Evolutionary conservation across 2,329 filamentous ascomycete genomes (phyloP), one percentile per base, ranked within the genome.

Genomic region (Claviceps sp.): DNA sequence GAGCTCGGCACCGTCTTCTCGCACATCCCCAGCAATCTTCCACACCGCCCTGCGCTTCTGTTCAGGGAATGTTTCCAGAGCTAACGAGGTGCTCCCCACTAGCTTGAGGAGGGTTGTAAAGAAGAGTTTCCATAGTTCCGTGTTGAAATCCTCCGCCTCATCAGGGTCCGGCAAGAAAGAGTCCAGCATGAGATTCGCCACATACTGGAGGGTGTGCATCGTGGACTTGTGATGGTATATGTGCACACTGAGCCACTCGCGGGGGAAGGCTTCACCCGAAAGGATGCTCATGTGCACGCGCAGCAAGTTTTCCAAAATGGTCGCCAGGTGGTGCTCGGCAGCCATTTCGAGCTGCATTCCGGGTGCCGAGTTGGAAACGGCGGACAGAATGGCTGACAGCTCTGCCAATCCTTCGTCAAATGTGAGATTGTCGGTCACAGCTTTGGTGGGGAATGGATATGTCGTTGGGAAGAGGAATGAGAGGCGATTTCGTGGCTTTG

Each of bases 21-120:
- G 80, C 49, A 98, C 88, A 68, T 98, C 94, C 5, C 93, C 93
- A 4, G 91, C 93, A 63, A 98, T 96, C 71, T 97, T 98, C 93
- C 94, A 98, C 1, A 97, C 91, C 1, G 93, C 91, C 51, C 93
- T 77, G 45, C 93, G 77, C 70, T 97, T 98, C 69, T 98, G 93
- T 66, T 98, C 94, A 0, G 93, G 89, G 63, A 96, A 97, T 0
- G 90, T 95, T 64, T 98, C 93, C 39, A 98, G 77, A 0, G 93
- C 90, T 20, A 98, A 76, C 0, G 85, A 87, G 38, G 90, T 83
- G 61, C 89, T 96, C 5, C 88, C 87, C 2, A 98, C 88, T 3
- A 97, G 82, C 62, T 87, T 89, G 29, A 98, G 75, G 34, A 98
- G 72, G 0, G 89, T 91, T 17, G 83, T 85, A 64, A 98, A 96